phyloP scores from a whole-genome alignment of 306 rosid genomes.

The Adenanthera pavonina region DNA sequence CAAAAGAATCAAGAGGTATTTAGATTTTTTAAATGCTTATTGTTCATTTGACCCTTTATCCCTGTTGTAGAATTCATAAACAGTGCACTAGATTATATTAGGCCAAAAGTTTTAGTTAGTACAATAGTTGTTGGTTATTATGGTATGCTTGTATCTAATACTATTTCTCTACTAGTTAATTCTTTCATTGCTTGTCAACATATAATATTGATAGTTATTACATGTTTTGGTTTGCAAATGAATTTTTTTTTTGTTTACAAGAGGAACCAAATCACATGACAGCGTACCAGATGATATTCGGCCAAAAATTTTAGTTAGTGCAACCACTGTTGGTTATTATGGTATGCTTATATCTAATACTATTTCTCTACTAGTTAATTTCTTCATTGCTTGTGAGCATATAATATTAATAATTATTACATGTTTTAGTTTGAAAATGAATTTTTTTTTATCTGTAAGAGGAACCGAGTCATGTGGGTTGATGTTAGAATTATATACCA shows the following conservation, averaged over 20 bases:
- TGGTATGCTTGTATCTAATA: conserved; percentile 56
- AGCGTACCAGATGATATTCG: conserved; percentile 72
- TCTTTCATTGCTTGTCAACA: not conserved
- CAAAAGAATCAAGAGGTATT: conserved; percentile 9
- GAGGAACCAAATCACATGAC: too few relatives aligned
- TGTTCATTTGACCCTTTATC: conserved; percentile 54
- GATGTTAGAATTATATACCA: too few relatives aligned
- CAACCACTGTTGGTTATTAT: conserved; percentile 96
- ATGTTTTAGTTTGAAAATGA: conserved; percentile 11
- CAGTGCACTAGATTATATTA: conserved; percentile 70
- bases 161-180: conserved; percentile 12
- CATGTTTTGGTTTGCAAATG: conserved; percentile 10
- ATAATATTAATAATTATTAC: conserved; percentile 22
- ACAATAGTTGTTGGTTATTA: conserved; percentile 98
- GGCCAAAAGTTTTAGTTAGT: conserved; percentile 83
- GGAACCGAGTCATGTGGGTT: too few relatives aligned
- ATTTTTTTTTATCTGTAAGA: too few relatives aligned
- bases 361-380: conserved; percentile 10
- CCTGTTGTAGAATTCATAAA: conserved; percentile 78
- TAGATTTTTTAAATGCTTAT: conserved; percentile 18
- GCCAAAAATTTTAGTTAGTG: conserved; percentile 86
- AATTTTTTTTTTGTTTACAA: too few relatives aligned
- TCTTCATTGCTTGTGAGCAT: not conserved
- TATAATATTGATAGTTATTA: conserved; percentile 23
- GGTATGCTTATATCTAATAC: conserved; percentile 55